Conservation (phyloP, 2,329 filamentous ascomycete species). For the Sclerotinia borealis region DNA sequence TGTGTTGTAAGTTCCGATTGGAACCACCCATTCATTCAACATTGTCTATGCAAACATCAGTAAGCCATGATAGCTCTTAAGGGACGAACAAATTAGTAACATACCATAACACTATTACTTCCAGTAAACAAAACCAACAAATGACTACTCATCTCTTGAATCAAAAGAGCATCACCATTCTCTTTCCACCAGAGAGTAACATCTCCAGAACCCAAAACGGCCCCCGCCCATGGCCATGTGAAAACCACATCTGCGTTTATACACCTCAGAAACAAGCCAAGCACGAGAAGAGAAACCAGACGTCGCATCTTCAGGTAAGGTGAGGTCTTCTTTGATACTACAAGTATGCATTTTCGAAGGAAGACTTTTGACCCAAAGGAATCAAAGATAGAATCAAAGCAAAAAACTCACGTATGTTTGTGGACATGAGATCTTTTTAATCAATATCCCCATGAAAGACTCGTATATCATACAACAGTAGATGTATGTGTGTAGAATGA, state of each 20-base stretch:
- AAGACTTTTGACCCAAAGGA: not conserved
- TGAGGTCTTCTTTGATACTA: not conserved
- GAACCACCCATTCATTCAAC: conserved; percentile 4
- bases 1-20: not conserved
- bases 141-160: conserved; percentile 1
- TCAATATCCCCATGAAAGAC: not conserved
- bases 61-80: not conserved
- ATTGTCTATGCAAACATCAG: conserved; percentile 2
- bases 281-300: not conserved
- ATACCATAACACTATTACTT: conserved; percentile 8
- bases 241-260: conserved; percentile 9
- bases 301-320: conserved; percentile 7
- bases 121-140: conserved; percentile 10
- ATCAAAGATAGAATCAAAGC: not conserved
- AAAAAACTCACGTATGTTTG: not conserved
- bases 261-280: not conserved
- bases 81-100: not conserved
- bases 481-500: not conserved
- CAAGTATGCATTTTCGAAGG: conserved; percentile 6
- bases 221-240: not conserved
- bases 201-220: not conserved
- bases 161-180: conserved; percentile 4
- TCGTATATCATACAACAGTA: not conserved
- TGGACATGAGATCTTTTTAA: not conserved
- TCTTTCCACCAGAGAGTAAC: conserved; percentile 10